Percentiles rank a stretch among this genome's conserved stretches.
These are phyloP conservation scores for Arachis stenosperma DNA, from an alignment of 306 rosid species.

Conservation along the genomic window DNA sequence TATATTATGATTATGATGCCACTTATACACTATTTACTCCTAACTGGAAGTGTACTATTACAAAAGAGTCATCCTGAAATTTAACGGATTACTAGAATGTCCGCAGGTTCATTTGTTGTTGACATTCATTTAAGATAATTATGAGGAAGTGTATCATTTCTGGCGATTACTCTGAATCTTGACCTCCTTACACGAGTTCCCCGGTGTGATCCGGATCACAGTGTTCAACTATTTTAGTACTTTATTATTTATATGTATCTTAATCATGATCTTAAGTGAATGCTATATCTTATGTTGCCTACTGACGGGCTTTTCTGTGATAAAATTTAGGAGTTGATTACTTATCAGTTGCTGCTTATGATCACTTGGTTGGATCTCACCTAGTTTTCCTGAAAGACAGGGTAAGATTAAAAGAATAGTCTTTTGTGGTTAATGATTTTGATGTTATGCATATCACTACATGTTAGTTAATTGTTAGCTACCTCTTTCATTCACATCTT, in stretches of 20 bases:
- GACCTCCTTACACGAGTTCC: not conserved
- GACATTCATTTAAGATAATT: conserved; percentile 15
- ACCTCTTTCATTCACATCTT: conserved; percentile 13
- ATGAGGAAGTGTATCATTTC: conserved; percentile 13
- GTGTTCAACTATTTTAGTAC: not conserved
- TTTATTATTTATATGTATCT: conserved; percentile 17
- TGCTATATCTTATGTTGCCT: conserved; percentile 25
- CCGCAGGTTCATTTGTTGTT: conserved; percentile 14
- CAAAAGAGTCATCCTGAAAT: conserved; percentile 1
- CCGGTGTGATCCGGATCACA: conserved; percentile 1
- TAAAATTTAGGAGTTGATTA: conserved; percentile 49
- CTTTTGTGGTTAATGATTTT: conserved; percentile 16
- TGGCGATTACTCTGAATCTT: conserved; percentile 29
- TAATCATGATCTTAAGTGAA: conserved; percentile 14
- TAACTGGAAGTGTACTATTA: not conserved
- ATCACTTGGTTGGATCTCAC: conserved; percentile 51
- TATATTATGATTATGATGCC: conserved; percentile 1
- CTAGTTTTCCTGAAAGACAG: conserved; percentile 50
- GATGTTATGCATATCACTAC: conserved; percentile 8
- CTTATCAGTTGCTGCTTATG: conserved; percentile 52
- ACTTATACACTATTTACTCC: conserved; percentile 14
- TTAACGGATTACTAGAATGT: conserved; percentile 17
- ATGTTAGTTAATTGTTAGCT: conserved; percentile 23
- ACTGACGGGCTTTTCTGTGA: conserved; percentile 35
- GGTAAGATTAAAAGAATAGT: conserved; percentile 35